Evolutionary conservation across 768 basidiomycete genomes (phyloP).

Genomic region (Mycena capillaripes): DNA sequence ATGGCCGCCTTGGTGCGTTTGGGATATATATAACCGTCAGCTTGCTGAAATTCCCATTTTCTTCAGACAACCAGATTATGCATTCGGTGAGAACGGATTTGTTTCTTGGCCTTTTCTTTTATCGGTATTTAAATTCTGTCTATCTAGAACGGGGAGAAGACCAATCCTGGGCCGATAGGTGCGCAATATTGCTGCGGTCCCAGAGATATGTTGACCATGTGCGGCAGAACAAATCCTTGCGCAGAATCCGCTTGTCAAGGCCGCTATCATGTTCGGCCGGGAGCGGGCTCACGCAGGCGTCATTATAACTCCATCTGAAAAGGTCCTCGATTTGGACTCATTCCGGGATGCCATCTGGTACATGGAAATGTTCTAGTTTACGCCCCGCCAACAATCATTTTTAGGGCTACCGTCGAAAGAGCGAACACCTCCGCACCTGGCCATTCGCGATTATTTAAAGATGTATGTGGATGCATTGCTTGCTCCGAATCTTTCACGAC

Average conservation of each 20-base stretch:
- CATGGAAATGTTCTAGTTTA: too few species aligned
- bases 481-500: not conserved
- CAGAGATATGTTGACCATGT: not conserved
- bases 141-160: conserved; percentile 21
- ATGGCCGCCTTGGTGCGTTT: conserved; percentile 19
- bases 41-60: not conserved
- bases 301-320: not conserved
- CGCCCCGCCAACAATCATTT: too few species aligned
- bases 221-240: not conserved
- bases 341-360: conserved; percentile 46
- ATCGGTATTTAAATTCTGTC: not conserved
- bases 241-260: conserved; percentile 5
- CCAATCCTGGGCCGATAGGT: conserved; percentile 21
- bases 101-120: not conserved
- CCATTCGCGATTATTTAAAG: conserved; percentile 60
- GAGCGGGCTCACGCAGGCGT: not conserved
- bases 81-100: not conserved
- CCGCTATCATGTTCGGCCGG: conserved; percentile 13
- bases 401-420: conserved; percentile 56
- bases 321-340: not conserved
- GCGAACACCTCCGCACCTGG: conserved; percentile 58
- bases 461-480: conserved; percentile 41
- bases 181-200: not conserved
- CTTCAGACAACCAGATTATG: conserved; percentile 23
- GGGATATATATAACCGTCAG: not conserved